These are phyloP conservation scores for Xylaria sp. DNA, from an alignment of 2,329 filamentous ascomycete species.

Conservation along the genomic window DNA sequence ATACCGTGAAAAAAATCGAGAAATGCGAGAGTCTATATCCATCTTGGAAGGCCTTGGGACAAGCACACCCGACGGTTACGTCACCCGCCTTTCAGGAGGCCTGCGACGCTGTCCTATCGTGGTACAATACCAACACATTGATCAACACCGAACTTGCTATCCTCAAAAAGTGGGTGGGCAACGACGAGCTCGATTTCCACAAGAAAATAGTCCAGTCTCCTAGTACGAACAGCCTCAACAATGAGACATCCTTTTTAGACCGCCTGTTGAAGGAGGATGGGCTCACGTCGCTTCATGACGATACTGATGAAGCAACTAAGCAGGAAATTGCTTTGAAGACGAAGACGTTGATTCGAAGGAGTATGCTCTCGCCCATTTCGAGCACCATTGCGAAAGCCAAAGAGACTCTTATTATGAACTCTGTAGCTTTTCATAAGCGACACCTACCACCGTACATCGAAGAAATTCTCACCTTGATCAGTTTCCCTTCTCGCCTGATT, in stretches of 20 bases:
- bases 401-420: conserved; percentile 86
- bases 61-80: conserved; percentile 79
- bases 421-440: conserved; percentile 83
- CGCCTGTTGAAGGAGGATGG: conserved; percentile 95
- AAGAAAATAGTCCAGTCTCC: conserved; percentile 77
- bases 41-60: conserved; percentile 77
- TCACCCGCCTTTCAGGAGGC: conserved; percentile 83
- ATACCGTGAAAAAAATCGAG: conserved; percentile 90
- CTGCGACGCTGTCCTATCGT: conserved; percentile 89
- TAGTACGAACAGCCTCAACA: conserved; percentile 77
- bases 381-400: conserved; percentile 94
- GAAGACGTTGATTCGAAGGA: conserved; percentile 63
- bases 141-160: conserved; percentile 96
- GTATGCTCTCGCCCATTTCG: conserved; percentile 86
- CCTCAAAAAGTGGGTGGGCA: conserved; percentile 95
- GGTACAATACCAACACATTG: conserved; percentile 96
- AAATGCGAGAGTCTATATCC: conserved; percentile 88
- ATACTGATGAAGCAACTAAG: conserved; percentile 56
- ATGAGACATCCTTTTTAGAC: conserved; percentile 94
- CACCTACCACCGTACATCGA: conserved; percentile 97
- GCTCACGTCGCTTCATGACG: conserved; percentile 88
- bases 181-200: conserved; percentile 91
- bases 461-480: conserved; percentile 93
- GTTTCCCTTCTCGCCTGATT: conserved; percentile 94
- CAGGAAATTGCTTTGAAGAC: conserved; percentile 53